Conservation (phyloP, 2,329 filamentous ascomycete genomes). For the Rhinocladiella similis region DNA sequence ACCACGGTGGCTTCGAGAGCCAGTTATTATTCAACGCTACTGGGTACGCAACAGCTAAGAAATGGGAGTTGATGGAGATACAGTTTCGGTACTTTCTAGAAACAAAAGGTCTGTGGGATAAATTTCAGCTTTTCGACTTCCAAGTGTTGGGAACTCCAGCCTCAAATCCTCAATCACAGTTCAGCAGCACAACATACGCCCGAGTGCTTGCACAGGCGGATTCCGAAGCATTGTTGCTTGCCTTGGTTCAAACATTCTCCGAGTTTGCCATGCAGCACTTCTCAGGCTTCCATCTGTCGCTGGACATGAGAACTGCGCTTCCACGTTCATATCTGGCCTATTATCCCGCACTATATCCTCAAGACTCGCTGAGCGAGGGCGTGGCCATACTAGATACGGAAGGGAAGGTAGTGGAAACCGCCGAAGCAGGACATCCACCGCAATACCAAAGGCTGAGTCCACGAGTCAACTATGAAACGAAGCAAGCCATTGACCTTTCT, state of each 20-base stretch:
- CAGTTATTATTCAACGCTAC: slow-evolving; percentile 49
- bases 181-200: slow-evolving; percentile 47
- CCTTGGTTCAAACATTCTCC: slow-evolving; percentile 20
- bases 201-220: slow-evolving; percentile 46
- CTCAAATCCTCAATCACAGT: slow-evolving; percentile 42
- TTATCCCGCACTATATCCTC: slow-evolving; percentile 41
- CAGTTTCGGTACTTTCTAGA: slow-evolving; percentile 47
- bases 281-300: slow-evolving; percentile 44
- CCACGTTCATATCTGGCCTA: slow-evolving; percentile 44
- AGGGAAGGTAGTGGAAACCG: slow-evolving; percentile 25
- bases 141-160: slow-evolving; percentile 46
- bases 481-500: slow-evolving; percentile 2
- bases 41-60: slow-evolving; percentile 50
- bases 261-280: slow-evolving; percentile 45
- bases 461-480: slow-evolving; percentile 20
- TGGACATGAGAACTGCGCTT: slow-evolving; percentile 44
- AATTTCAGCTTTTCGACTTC: slow-evolving; percentile 55
- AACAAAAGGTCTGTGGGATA: slow-evolving; percentile 37
- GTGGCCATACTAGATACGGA: slow-evolving; percentile 30
- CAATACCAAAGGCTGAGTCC: slow-evolving; percentile 16
- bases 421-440: slow-evolving; percentile 20
- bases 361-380: slow-evolving; percentile 32
- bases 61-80: slow-evolving; percentile 51
- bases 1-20: slow-evolving; percentile 50
- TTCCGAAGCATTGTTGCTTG: slow-evolving; percentile 22